These are phyloP conservation scores for Penstemon davidsonii DNA, from an alignment of 257 asterid genomes.

Conservation along the genomic window DNA sequence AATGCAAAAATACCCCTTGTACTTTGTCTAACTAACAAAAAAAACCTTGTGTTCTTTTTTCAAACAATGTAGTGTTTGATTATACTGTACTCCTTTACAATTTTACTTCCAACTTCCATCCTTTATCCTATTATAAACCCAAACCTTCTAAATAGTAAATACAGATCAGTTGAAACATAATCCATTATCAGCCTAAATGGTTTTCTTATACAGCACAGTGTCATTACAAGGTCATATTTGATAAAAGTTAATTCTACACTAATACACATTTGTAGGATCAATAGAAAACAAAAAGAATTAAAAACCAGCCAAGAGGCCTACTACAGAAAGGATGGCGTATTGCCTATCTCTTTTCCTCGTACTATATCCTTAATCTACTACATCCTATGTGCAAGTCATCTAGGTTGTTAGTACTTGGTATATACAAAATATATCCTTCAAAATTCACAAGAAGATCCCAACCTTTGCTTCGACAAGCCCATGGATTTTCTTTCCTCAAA, in stretches of 20 bases:
- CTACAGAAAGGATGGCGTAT: conserved; percentile 54
- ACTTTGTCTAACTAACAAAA: too few relatives aligned
- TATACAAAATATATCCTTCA: conserved; percentile 38
- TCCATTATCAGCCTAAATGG: too few relatives aligned
- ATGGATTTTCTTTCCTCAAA: conserved; percentile 69
- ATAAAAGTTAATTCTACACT: conserved; percentile 17
- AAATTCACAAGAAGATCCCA: conserved; percentile 87
- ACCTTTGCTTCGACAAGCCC: conserved; percentile 71
- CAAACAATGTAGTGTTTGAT: too few relatives aligned
- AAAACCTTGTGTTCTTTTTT: too few relatives aligned
- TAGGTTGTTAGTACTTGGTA: conserved; percentile 27
- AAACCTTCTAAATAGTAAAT: too few relatives aligned
- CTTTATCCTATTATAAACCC: too few relatives aligned
- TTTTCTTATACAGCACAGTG: not conserved
- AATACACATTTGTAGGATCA: conserved; percentile 26
- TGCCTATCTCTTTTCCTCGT: conserved; percentile 50
- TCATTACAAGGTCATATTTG: conserved; percentile 11
- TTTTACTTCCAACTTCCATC: too few relatives aligned
- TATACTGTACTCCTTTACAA: too few relatives aligned
- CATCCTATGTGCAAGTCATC: conserved; percentile 38
- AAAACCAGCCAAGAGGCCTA: conserved; percentile 33
- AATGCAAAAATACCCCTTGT: too few relatives aligned
- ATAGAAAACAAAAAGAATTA: conserved; percentile 18
- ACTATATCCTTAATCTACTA: conserved; percentile 36
- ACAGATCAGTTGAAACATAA: too few relatives aligned